Evolutionary conservation across 2,329 filamentous ascomycete species (phyloP).

Genomic region (Sordariomycetes sp.): DNA sequence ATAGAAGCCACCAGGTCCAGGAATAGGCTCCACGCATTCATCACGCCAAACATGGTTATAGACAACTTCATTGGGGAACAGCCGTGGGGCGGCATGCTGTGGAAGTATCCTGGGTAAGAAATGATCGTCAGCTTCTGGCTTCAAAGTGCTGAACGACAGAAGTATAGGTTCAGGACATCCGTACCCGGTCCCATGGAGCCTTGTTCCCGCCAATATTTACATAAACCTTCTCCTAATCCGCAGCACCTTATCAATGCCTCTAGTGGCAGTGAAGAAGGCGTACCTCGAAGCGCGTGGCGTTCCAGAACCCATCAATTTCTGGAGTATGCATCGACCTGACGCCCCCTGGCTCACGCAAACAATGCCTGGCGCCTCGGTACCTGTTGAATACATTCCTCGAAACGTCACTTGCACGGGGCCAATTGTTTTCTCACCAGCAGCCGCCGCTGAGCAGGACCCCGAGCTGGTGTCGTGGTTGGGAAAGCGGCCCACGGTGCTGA

Average conservation of each 20-base stretch:
- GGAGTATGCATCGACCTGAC: conserved; percentile 15
- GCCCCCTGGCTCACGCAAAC: conserved; percentile 18
- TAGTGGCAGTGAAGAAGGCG: conserved; percentile 9
- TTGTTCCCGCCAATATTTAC: background rate
- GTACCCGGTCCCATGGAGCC: background rate
- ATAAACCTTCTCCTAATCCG: background rate
- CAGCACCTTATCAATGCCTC: background rate
- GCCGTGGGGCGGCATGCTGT: conserved; percentile 24
- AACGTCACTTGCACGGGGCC: conserved; percentile 13
- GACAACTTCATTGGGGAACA: conserved; percentile 28
- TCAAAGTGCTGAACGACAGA: conserved; percentile 3
- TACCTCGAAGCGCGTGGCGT: conserved; percentile 11
- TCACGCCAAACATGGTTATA: conserved; percentile 33
- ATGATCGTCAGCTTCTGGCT: too few relatives aligned
- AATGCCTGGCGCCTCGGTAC: conserved; percentile 12
- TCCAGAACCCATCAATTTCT: conserved; percentile 10
- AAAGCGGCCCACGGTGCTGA: conserved; percentile 11
- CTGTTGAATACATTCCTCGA: conserved; percentile 9
- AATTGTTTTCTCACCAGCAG: conserved; percentile 9
- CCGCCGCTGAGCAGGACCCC: conserved; percentile 13
- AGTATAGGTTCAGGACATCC: background rate
- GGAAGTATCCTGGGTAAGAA: conserved; percentile 30
- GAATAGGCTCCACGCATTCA: conserved; percentile 19
- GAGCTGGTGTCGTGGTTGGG: conserved; percentile 14
- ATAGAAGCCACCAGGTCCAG: conserved; percentile 11